Conservation (phyloP, 2,329 filamentous ascomycete species). For the Epichloe elymi region DNA sequence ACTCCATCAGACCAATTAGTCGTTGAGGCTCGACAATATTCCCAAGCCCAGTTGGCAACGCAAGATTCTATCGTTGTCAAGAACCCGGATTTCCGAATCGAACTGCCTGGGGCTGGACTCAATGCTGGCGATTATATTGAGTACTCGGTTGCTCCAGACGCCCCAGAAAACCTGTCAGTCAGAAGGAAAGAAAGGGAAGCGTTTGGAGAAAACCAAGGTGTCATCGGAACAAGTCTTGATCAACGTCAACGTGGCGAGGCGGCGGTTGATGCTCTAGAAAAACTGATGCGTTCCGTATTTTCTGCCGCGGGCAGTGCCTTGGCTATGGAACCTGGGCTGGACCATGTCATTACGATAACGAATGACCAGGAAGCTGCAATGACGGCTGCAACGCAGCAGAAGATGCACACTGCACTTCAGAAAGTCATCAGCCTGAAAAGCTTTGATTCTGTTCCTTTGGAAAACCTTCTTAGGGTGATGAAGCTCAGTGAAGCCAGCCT, state of each 20-base stretch:
- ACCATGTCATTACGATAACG: slow-evolving; percentile 39
- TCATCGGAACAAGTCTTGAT: slow-evolving; percentile 53
- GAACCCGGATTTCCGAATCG: slow-evolving; percentile 29
- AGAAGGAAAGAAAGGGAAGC: slow-evolving; percentile 41
- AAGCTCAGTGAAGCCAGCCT: slow-evolving; percentile 67
- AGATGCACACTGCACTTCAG: slow-evolving; percentile 59
- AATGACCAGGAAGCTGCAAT: slow-evolving; percentile 54
- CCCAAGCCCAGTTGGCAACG: not conserved
- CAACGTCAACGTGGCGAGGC: slow-evolving; percentile 71
- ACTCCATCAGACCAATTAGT: slow-evolving; percentile 9
- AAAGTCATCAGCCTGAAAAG: slow-evolving; percentile 58
- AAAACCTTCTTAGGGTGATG: slow-evolving; percentile 62
- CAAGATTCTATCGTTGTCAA: slow-evolving; percentile 5
- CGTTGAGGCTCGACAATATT: slow-evolving; percentile 7
- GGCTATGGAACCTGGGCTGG: slow-evolving; percentile 40
- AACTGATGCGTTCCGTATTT: slow-evolving; percentile 59
- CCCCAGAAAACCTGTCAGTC: slow-evolving; percentile 32
- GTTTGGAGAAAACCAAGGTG: slow-evolving; percentile 38
- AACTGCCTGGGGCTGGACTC: slow-evolving; percentile 30
- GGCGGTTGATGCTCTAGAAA: slow-evolving; percentile 56
- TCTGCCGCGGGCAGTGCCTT: slow-evolving; percentile 59
- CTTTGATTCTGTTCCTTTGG: slow-evolving; percentile 58
- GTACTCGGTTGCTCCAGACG: slow-evolving; percentile 32
- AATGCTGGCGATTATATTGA: slow-evolving; percentile 41
- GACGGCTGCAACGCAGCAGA: slow-evolving; percentile 52